Percentiles rank a stretch among this genome's conserved stretches.
Conservation (phyloP, 805 yeast species). For the Komagataella pseudopastoris region DNA sequence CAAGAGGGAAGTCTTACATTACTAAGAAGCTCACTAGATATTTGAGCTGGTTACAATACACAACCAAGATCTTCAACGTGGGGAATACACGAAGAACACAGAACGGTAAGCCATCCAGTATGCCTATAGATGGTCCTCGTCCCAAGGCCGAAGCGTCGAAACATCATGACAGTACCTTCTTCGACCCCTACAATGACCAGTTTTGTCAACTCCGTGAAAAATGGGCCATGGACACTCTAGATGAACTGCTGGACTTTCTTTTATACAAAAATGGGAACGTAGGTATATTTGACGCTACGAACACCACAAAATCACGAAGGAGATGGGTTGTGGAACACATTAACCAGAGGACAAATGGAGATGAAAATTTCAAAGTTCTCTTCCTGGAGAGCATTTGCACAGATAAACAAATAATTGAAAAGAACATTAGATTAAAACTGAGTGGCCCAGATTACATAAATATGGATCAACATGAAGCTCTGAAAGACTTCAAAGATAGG, state of each 20-base stretch:
- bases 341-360: slow-evolving; percentile 16
- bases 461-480: slow-evolving; percentile 71
- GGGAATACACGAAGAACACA: slow-evolving; percentile 58
- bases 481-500: slow-evolving; percentile 72
- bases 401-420: slow-evolving; percentile 64
- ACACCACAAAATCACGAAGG: slow-evolving; percentile 34
- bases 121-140: slow-evolving; percentile 22
- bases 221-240: slow-evolving; percentile 39
- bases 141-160: slow-evolving; percentile 1
- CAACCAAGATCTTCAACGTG: slow-evolving; percentile 57
- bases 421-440: slow-evolving; percentile 72
- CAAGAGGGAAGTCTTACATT: slow-evolving; percentile 64
- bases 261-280: slow-evolving; percentile 29
- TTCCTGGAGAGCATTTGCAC: slow-evolving; percentile 73
- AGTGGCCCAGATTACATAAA: slow-evolving; percentile 87
- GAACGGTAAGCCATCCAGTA: slow-evolving; percentile 24
- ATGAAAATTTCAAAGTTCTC: slow-evolving; percentile 18
- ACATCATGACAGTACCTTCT: slow-evolving; percentile 24
- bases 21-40: slow-evolving; percentile 50
- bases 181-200: slow-evolving; percentile 28
- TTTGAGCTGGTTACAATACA: slow-evolving; percentile 46
- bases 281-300: slow-evolving; percentile 50
- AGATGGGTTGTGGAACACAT: slow-evolving; percentile 24
- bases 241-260: slow-evolving; percentile 26
- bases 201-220: slow-evolving; percentile 30